A percentile compares a stretch with the other conserved stretches of the same genome.
phyloP scores from a whole-genome alignment of 441 rosid genomes.

The Brassica hybrid region DNA sequence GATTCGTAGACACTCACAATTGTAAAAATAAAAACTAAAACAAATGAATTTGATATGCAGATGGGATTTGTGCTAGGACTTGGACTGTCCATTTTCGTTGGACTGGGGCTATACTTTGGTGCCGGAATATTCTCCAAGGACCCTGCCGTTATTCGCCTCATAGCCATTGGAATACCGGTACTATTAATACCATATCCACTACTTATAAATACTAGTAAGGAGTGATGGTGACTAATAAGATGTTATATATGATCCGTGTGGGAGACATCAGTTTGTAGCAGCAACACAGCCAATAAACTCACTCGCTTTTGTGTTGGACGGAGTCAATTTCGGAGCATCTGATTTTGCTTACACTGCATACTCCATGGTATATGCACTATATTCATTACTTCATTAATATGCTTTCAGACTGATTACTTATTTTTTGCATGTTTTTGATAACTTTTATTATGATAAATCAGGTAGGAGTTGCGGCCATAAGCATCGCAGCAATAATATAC shows the following conservation, averaged over 20 bases:
- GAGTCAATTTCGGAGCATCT: conserved; percentile 78
- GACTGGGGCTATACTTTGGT: background rate
- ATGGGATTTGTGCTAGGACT: background rate
- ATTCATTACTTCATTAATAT: background rate
- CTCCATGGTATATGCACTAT: conserved; percentile 55
- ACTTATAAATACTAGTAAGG: background rate
- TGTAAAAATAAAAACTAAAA: background rate
- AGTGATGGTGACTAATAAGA: conserved; percentile 8
- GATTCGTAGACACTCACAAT: no score
- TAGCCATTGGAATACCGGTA: conserved; percentile 2
- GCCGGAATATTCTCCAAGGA: background rate
- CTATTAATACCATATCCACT: background rate
- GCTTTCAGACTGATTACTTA: background rate
- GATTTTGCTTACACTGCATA: conserved; percentile 78
- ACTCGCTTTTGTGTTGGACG: conserved; percentile 75
- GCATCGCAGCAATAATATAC: conserved; percentile 59
- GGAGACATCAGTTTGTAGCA: conserved; percentile 63
- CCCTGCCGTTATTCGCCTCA: conserved; percentile 1
- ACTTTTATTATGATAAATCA: conserved; percentile 36
- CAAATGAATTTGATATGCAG: background rate
- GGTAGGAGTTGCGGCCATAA: conserved; percentile 70
- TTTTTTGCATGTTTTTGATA: background rate
- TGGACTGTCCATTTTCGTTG: background rate
- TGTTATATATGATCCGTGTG: background rate
- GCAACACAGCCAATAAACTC: conserved; percentile 81